Percentiles rank a stretch among this genome's conserved stretches.
These are phyloP conservation scores for Lichina pygmaea DNA, from an alignment of 495 filamentous ascomycete species.

Conservation along the genomic window DNA sequence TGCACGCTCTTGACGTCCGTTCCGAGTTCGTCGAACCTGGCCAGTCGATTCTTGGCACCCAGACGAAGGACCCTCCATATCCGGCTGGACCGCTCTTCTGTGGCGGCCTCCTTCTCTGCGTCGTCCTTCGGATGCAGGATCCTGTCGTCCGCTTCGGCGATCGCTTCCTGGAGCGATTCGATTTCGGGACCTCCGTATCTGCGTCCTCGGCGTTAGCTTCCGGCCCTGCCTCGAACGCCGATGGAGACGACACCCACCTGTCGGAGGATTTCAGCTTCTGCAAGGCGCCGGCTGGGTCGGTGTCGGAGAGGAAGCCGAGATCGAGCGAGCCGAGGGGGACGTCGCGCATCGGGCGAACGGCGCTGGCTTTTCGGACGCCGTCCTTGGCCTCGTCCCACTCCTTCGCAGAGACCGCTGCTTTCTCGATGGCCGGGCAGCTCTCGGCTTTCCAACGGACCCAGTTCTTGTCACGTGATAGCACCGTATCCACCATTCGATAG, in stretches of 20 bases:
- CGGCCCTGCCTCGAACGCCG: constrained; percentile 1
- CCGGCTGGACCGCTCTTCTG: constrained; percentile 53
- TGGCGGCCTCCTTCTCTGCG: constrained; percentile 36
- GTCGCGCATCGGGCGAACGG: constrained; percentile 34
- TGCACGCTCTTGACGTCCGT: constrained; percentile 36
- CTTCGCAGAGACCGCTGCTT: constrained; percentile 32
- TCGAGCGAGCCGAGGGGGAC: constrained; percentile 44
- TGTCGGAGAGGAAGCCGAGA: constrained; percentile 50
- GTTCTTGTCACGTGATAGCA: constrained; percentile 82
- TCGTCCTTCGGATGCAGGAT: constrained; percentile 51
- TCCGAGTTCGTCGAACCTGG: constrained; percentile 63
- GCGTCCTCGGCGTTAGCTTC: constrained; percentile 2
- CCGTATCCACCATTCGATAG: constrained; percentile 84
- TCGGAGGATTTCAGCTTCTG: constrained; percentile 29
- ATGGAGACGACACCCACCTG: constrained; percentile 14
- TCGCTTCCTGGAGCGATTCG: constrained; percentile 23
- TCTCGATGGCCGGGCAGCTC: constrained; percentile 63
- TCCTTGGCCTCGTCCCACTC: constrained; percentile 39
- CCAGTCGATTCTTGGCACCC: constrained; percentile 40
- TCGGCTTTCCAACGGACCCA: constrained; percentile 98
- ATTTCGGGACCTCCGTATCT: constrained; percentile 23
- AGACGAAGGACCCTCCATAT: constrained; percentile 69
- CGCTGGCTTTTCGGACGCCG: constrained; percentile 32
- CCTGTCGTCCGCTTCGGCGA: constrained; percentile 49
- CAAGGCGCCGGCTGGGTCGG: constrained; percentile 20